A percentile compares a stretch with the other conserved stretches of the same genome.
Evolutionary conservation across 2,329 filamentous ascomycete genomes (phyloP).

Genomic region (Diaporthe longicolla): DNA sequence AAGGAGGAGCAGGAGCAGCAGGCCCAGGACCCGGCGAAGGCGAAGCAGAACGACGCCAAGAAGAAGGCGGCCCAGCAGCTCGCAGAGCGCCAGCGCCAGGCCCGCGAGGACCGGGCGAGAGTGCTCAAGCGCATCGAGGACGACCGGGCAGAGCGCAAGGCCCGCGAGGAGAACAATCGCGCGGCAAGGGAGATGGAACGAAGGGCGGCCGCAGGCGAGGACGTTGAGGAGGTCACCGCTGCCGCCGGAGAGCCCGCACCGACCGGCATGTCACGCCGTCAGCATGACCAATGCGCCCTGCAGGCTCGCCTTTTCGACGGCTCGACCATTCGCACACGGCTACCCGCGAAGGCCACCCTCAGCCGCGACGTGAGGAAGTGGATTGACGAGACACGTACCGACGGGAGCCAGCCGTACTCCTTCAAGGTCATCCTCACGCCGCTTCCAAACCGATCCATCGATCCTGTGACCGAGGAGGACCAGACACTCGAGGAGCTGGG

Average conservation of each 20-base stretch:
- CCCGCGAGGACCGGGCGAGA: slow-evolving; percentile 76
- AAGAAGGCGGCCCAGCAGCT: slow-evolving; percentile 66
- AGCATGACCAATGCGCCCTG: slow-evolving; percentile 67
- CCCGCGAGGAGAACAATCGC: slow-evolving; percentile 66
- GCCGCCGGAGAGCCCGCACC: slow-evolving; percentile 49
- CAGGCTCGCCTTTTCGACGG: slow-evolving; percentile 90
- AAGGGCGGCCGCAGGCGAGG: slow-evolving; percentile 47
- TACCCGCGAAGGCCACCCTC: slow-evolving; percentile 75
- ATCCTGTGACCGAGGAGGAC: slow-evolving; percentile 78
- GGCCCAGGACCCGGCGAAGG: slow-evolving; percentile 40
- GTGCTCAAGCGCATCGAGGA: slow-evolving; percentile 83
- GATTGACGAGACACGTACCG: slow-evolving; percentile 76
- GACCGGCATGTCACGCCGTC: slow-evolving; percentile 48
- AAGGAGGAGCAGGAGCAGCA: slow-evolving; percentile 56
- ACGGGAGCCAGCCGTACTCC: slow-evolving; percentile 76
- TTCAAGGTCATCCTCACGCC: slow-evolving; percentile 90
- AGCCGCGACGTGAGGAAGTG: slow-evolving; percentile 78
- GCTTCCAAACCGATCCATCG: slow-evolving; percentile 80
- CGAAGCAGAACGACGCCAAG: slow-evolving; percentile 58
- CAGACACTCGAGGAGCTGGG: slow-evolving; percentile 77
- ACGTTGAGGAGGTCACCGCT: slow-evolving; percentile 50
- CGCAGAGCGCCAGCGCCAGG: slow-evolving; percentile 75
- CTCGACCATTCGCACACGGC: slow-evolving; percentile 80
- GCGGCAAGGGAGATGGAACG: slow-evolving; percentile 52
- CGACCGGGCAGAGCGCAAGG: slow-evolving; percentile 78